Conservation (phyloP, 257 asterid genomes). For the Solanum chmielewskii region DNA sequence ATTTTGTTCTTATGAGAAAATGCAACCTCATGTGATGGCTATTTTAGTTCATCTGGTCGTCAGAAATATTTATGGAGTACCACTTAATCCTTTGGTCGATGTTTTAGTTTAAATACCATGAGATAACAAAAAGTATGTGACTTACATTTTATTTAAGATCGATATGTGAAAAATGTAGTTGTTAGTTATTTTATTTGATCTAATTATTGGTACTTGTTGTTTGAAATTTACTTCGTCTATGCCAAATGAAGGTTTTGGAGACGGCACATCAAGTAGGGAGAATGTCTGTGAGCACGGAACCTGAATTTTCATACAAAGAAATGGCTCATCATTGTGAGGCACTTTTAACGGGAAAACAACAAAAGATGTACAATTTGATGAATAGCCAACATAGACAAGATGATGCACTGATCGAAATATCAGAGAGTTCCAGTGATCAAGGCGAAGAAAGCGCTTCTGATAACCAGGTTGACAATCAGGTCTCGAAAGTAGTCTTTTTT, state of each 20-base stretch:
- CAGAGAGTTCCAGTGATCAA: constrained; percentile 24
- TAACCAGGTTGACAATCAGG: constrained; percentile 8
- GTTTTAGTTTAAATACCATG: background rate
- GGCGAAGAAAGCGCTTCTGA: constrained; percentile 16
- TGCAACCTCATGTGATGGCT: background rate
- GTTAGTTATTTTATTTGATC: background rate
- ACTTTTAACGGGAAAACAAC: constrained; percentile 65
- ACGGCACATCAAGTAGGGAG: constrained; percentile 71
- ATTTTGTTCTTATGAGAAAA: background rate
- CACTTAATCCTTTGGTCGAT: background rate
- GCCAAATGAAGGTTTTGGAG: constrained; percentile 50
- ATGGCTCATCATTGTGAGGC: constrained; percentile 72
- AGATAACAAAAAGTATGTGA: background rate
- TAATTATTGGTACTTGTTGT: background rate
- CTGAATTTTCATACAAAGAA: constrained; percentile 63
- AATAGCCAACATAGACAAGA: constrained; percentile 31
- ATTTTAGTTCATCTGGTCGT: background rate
- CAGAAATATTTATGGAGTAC: background rate
- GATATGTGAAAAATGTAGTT: background rate
- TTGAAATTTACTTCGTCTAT: background rate
- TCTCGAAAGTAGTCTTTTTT: constrained; percentile 22
- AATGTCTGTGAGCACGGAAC: constrained; percentile 54
- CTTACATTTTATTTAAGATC: background rate
- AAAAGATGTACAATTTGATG: constrained; percentile 63
- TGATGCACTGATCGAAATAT: constrained; percentile 32